A percentile compares a stretch with the other conserved stretches of the same genome.
phyloP scores from a whole-genome alignment of 352 stramenopile genomes.

The Phytophthora hibernalis region DNA sequence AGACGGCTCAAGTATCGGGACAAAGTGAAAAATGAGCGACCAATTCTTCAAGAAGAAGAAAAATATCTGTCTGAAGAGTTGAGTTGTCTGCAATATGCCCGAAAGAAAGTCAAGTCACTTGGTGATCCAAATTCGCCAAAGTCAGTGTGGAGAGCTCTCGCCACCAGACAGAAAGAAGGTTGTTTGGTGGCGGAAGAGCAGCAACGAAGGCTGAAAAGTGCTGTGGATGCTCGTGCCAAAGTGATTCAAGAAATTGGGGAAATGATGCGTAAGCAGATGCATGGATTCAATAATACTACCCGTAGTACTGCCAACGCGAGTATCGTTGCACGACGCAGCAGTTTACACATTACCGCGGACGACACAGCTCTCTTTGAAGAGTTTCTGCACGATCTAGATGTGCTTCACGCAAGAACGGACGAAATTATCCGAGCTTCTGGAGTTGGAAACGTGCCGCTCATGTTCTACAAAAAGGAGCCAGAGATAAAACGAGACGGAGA shows the following conservation, averaged over 20 bases:
- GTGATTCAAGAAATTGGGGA: conserved; percentile 29
- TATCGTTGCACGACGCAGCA: background rate
- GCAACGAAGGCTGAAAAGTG: conserved; percentile 20
- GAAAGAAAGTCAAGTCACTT: conserved; percentile 20
- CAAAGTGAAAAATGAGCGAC: conserved; percentile 35
- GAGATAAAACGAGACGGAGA: conserved; percentile 20
- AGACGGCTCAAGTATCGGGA: conserved; percentile 35
- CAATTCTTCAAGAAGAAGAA: conserved; percentile 29
- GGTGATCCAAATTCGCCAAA: background rate
- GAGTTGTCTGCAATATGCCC: conserved; percentile 9
- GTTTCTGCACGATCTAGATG: conserved; percentile 32
- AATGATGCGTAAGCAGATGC: conserved; percentile 15
- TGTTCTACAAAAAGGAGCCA: conserved; percentile 18
- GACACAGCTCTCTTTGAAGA: conserved; percentile 32
- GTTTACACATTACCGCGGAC: conserved; percentile 10
- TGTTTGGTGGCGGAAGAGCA: conserved; percentile 34
- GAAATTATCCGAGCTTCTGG: conserved; percentile 28
- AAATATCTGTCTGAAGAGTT: conserved; percentile 20
- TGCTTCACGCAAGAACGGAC: conserved; percentile 26
- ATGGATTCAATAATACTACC: background rate
- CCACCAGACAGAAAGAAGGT: conserved; percentile 32
- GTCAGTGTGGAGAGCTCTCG: conserved; percentile 27
- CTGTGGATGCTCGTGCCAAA: conserved; percentile 24
- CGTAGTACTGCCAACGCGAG: too few species aligned
- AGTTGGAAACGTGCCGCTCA: conserved; percentile 9